These are phyloP conservation scores for Nemania abortiva DNA, from an alignment of 2,329 filamentous ascomycete genomes.

Conservation along the genomic window DNA sequence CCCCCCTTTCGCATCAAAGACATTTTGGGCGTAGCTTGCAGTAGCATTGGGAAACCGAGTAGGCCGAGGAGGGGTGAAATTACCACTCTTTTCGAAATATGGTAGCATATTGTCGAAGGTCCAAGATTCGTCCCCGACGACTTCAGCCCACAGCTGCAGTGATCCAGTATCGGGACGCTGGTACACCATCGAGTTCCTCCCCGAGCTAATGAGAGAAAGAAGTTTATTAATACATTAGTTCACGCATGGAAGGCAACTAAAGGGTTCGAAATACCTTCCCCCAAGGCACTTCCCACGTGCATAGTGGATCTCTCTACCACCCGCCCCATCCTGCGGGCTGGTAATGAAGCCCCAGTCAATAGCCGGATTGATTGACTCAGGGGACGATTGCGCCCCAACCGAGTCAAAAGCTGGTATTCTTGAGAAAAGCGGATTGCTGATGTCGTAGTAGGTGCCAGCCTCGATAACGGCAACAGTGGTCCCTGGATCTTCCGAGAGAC, in stretches of 20 bases:
- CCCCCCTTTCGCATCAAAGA: background rate
- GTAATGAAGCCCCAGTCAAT: constrained; percentile 22
- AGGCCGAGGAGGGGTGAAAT: constrained; percentile 10
- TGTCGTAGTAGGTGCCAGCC: constrained; percentile 25
- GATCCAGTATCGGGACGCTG: constrained; percentile 11
- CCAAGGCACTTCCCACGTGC: background rate
- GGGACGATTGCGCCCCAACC: background rate
- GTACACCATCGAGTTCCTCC: constrained; percentile 24
- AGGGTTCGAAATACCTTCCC: background rate
- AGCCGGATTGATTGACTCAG: background rate
- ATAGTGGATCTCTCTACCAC: too few species aligned
- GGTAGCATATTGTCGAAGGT: constrained; percentile 18
- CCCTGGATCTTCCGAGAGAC: constrained; percentile 8
- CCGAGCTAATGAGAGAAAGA: constrained; percentile 23
- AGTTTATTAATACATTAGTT: too few species aligned
- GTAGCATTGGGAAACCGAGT: constrained; percentile 18
- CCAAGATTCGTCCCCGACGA: constrained; percentile 18
- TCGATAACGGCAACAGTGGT: constrained; percentile 21
- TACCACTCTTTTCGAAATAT: constrained; percentile 6
- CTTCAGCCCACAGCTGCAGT: constrained; percentile 15
- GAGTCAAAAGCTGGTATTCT: background rate
- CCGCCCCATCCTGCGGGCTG: background rate
- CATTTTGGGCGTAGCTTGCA: background rate
- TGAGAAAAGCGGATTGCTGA: background rate
- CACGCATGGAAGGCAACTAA: background rate